Evolutionary conservation across 495 filamentous ascomycete genomes (phyloP), one percentile per base, ranked within the genome.

Genomic region (Penicillium steckii): DNA sequence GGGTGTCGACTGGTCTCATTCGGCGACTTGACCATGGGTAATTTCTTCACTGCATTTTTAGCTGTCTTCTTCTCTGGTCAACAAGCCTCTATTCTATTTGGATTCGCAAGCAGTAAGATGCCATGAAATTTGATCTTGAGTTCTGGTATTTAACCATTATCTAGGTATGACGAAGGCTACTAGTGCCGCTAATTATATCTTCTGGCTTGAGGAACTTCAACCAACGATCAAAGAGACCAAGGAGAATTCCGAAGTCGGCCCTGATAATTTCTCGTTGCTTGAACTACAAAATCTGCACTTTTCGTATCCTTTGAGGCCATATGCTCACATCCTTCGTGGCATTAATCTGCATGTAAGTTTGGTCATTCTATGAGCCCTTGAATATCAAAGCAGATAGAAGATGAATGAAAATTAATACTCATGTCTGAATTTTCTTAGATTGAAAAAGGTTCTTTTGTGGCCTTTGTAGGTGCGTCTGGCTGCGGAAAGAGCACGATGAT

Each of bases 401-500:
- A 64, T 12, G 15, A 25, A 19, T 8, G 12, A 29, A 10, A 8
- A 27, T 22, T 21, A 60, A n/a, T n/a, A n/a, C n/a, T n/a, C n/a
- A n/a, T n/a, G n/a, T n/a, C n/a, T n/a, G n/a, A n/a, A n/a, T n/a
- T n/a, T n/a, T n/a, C n/a, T n/a, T n/a, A n/a, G 57, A 58, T 66
- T 7, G 52, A 50, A 41, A 46, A 56, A 7, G 75, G 74, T 17
- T 59, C 78, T 44, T 75, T 68, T 23, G 64, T 75, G 10, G 82
- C 76, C 3, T 65, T 84, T n/a, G 79, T 84, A 4, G 82, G 82
- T 13, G 65, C 75, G 9, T 78, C 76, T 4, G 82, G 82, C 1
- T 80, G 75, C 27, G 82, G 83, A 8, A 86, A 86, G 53, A 74
- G 72, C 3, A 83, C 81, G 1, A 67, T 78, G 8, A 71, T 86